Conservation (phyloP, 129 eudicot species). For the Sambucus nigra region DNA sequence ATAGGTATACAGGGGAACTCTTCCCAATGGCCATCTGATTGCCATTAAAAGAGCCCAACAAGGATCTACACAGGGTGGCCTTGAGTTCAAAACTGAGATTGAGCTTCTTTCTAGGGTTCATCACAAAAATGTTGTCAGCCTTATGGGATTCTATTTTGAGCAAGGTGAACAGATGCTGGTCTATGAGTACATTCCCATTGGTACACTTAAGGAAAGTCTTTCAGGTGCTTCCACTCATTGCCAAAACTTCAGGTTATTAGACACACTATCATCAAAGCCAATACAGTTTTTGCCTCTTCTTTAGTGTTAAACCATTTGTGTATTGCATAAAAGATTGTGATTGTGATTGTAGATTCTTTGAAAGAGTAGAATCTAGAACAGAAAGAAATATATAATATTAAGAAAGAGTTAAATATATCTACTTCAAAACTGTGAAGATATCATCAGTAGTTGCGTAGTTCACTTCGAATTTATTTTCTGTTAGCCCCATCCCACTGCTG, state of each 20-base stretch:
- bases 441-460: too few species aligned
- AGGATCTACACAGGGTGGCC: conserved; percentile 77
- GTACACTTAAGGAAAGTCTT: conserved; percentile 75
- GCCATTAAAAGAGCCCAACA: conserved; percentile 83
- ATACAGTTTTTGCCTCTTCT: background rate
- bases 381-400: background rate
- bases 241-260: too few species aligned
- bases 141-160: conserved; percentile 80
- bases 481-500: too few species aligned
- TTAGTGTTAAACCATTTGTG: background rate
- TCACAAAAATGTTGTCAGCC: conserved; percentile 86
- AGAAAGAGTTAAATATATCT: background rate
- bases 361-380: too few species aligned
- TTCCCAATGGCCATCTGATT: conserved; percentile 57
- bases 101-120: conserved; percentile 98
- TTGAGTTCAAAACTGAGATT: conserved; percentile 93
- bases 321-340: background rate
- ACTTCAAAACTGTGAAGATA: too few species aligned
- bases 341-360: too few species aligned
- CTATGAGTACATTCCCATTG: conserved; percentile 72
- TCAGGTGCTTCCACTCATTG: conserved; percentile 42
- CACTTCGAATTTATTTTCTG: too few species aligned
- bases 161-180: conserved; percentile 74
- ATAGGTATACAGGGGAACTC: conserved; percentile 85
- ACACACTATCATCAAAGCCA: too few species aligned